Evolutionary conservation across 352 stramenopile species (phyloP), one percentile per base, ranked within the genome.

Genomic region (Globisporangium echinulatum): DNA sequence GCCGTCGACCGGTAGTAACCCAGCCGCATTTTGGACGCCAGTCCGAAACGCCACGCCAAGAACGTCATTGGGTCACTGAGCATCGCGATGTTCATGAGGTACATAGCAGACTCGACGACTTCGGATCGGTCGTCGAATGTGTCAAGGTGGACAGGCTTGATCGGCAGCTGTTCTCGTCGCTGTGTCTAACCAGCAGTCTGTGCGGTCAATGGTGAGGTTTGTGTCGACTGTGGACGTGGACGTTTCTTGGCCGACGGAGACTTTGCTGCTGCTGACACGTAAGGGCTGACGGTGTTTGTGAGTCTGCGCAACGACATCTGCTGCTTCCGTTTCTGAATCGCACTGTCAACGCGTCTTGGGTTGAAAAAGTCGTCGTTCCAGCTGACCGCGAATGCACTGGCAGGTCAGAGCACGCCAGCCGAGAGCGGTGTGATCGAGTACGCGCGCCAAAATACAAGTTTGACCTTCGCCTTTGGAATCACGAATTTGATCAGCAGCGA

Each of bases 51-150:
- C 13, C 15, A 2, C 5, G 48, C 13, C 5, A 49, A 25, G 37
- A 48, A 53, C 33, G 37, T 11, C 7, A 58, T 25, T 36, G 58
- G 58, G 6, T 63, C 58, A 4, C 42, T 58, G 33, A 63, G 58
- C 58, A 63, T 58, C 51, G 58, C 25, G 17, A 63, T 42, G 51
- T 63, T 63, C 51, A 58, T 58, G 51, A 63, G 58, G 46, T 54
- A 58, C 43, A 63, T 47, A 0, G 39, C 10, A 0, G 43, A n/a
- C 8, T 58, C 58, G 51, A 47, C 51, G 6, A 8, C 2, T 14
- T 58, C 36, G 0, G 42, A 42, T 19, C 51, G 58, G 2, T 63
- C 36, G 43, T 63, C 51, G 8, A 63, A 17, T 0, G 14, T 53
- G 40, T 38, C 7, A 15, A 61, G 15, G 11, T 47, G 36, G 7